These are phyloP conservation scores for Sapria himalayana DNA, from an alignment of 345 rosid genomes.

Conservation along the genomic window DNA sequence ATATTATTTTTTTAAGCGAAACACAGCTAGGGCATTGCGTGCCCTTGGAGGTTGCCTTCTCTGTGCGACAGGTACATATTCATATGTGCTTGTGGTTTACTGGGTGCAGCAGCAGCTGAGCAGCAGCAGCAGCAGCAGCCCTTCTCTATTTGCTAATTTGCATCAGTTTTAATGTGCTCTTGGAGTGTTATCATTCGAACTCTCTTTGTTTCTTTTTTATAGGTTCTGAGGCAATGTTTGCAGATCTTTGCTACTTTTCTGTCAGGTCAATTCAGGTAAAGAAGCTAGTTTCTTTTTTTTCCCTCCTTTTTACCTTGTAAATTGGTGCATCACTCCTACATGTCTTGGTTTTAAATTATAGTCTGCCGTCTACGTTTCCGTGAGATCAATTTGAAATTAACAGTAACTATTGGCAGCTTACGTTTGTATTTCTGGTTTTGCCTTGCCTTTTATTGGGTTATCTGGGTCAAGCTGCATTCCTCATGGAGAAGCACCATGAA, in stretches of 20 bases:
- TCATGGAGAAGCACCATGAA: slow-evolving; percentile 35
- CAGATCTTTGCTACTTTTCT: slow-evolving; percentile 96
- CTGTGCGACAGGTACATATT: slow-evolving; percentile 73
- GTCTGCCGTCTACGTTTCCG: slow-evolving; percentile 3
- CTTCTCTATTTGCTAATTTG: no score
- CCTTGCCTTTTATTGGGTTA: slow-evolving; percentile 96
- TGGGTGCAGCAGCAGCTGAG: no score
- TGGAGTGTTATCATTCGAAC: not conserved
- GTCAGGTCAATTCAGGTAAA: slow-evolving; percentile 92
- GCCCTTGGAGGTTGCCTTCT: slow-evolving; percentile 98
- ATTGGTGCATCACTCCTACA: slow-evolving; percentile 4
- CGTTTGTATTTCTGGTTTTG: slow-evolving; percentile 80
- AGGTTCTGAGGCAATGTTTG: slow-evolving; percentile 99
- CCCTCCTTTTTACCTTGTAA: not conserved
- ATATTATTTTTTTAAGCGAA: slow-evolving; percentile 75
- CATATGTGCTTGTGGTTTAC: no score
- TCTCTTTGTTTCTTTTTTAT: slow-evolving; percentile 10
- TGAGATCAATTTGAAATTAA: slow-evolving; percentile 15
- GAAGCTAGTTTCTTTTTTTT: slow-evolving; percentile 9
- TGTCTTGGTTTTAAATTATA: slow-evolving; percentile 6
- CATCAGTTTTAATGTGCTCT: no score
- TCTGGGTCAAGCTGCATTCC: slow-evolving; percentile 98
- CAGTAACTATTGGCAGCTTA: slow-evolving; percentile 62
- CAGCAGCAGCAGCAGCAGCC: no score
- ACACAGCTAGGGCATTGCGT: slow-evolving; percentile 71